Base-by-base conservation (phyloP, 495 filamentous ascomycete genomes). In the Glarea lozoyensis region DNA sequence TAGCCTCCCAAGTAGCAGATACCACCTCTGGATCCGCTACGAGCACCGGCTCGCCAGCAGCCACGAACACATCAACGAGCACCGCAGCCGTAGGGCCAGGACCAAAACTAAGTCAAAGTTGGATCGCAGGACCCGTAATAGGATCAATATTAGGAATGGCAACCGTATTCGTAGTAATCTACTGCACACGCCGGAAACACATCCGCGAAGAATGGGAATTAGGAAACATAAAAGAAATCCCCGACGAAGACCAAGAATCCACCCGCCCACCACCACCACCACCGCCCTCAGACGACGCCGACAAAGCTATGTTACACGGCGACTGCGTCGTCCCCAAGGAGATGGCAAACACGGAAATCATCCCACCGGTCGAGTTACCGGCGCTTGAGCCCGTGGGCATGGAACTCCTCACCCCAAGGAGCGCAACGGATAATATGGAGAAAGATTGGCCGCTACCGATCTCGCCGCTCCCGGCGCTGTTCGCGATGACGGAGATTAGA, bases 361-460 rank as follows among this genome's bases (percentile, higher is more conserved):
- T 27, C 10, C 40, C 19, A 7, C 40, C 40, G 22, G 23, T 32
- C 13, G 50, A 53, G 27, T 5, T 53, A 25, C 50, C 50, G 5
- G 50, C 42, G 19, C 11, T 38, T 9, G 50, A 53, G 35, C 50
- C 50, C 2, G 50, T 53, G 4, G 50, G 45, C 19, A 29, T 10
- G 5, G 50, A 53, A 39, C 21, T 53, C n/a, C 30, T 18, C 24
- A 49, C 35, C 3, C 45, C 50, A 10, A 33, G 20, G 15, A 16
- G 15, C 20, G 32, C 17, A 27, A 22, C 13, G 10, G 15, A 29
- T 12, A 25, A 40, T 6, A 10, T 10, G 16, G 36, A 39, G 15
- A 43, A 52, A 7, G 43, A 42, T n/a, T 45, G 45, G 39, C 45
- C 50, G 6, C 12, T 53, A 22, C 50, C 50, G 11, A n/a, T 53